Evolutionary conservation across 768 basidiomycete genomes (phyloP), one percentile per base, ranked within the genome.

Genomic region (Boletus subcaerulescens): DNA sequence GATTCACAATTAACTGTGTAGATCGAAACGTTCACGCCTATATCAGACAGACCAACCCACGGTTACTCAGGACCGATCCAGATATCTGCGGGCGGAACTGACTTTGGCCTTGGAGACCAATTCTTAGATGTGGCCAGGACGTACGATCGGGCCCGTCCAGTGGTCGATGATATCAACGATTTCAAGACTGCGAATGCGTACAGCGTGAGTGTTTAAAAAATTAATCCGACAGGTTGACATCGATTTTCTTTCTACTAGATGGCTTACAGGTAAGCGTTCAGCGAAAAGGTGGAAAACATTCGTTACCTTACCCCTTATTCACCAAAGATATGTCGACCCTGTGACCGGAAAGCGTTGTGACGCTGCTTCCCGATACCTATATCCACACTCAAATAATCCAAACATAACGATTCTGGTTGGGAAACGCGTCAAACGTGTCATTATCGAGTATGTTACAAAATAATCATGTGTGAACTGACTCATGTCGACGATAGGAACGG

Each of bases 61-160:
- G 76, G 77, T 0, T 70, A 74, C 52, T 59, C 63, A 0, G 72
- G 72, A 4, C 72, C 71, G 1, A 49, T 73, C 42, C 50, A 58
- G 15, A 56, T 71, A n/a, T 69, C 70, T 12, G 17, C 7, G 5
- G 48, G 51, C 6, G 32, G 48, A 17, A 3, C 8, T 10, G 4
- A 44, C 35, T 15, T 62, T 46, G 50, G 29, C 3, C 1, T 63
- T 14, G 76, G 69, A 11, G 66, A 73, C 20, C 71, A 85, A 20
- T 81, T 80, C 57, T 69, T 86, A 26, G 65, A 71, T 4, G 73
- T 80, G 14, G 83, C 72, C 0, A 64, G 58, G 14, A 56, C 64
- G 29, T 83, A 79, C 26, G 84, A 86, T 65, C 73, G 74, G n/a
- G 70, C 66, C 9, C 78, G 83, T 13, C 67, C 65, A 4, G 62